Evolutionary conservation across 2,329 filamentous ascomycete species (phyloP).

Genomic region (Boeremia lycopersici): DNA sequence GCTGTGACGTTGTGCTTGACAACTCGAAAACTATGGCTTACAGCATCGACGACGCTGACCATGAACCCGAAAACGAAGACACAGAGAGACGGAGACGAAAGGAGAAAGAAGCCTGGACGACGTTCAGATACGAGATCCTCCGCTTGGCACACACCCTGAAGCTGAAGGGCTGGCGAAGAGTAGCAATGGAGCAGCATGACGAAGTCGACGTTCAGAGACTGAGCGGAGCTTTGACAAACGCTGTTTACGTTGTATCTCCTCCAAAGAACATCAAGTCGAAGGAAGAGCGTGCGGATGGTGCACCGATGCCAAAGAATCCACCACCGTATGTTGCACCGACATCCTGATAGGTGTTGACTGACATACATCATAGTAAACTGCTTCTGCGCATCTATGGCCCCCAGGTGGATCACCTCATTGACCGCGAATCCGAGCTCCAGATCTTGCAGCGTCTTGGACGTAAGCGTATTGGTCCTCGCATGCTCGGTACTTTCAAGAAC

Average conservation of each 20-base stretch:
- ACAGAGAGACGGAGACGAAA: conserved; percentile 59
- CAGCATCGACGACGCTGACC: conserved; percentile 59
- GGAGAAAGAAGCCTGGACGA: conserved; percentile 78
- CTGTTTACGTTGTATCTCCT: conserved; percentile 91
- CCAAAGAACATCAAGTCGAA: conserved; percentile 64
- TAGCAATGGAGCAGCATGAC: conserved; percentile 73
- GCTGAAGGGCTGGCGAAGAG: conserved; percentile 87
- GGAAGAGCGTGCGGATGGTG: conserved; percentile 47
- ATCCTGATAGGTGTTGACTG: background rate
- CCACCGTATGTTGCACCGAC: conserved; percentile 56
- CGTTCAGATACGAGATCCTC: conserved; percentile 91
- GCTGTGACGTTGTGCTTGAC: conserved; percentile 83
- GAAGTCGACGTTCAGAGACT: conserved; percentile 74
- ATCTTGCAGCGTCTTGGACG: conserved; percentile 84
- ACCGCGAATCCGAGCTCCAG: conserved; percentile 85
- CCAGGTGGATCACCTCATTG: conserved; percentile 93
- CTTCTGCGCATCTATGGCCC: conserved; percentile 92
- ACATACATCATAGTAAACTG: conserved; percentile 66
- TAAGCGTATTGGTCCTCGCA: conserved; percentile 89
- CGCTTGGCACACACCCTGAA: conserved; percentile 85
- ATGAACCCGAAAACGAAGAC: conserved; percentile 56
- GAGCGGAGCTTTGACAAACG: conserved; percentile 93
- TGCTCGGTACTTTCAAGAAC: conserved; percentile 91
- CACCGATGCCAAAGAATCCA: conserved; percentile 51
- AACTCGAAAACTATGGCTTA: conserved; percentile 89